Evolutionary conservation across 2,329 filamentous ascomycete genomes (phyloP).

Genomic region (Cordyceps tenuipes): DNA sequence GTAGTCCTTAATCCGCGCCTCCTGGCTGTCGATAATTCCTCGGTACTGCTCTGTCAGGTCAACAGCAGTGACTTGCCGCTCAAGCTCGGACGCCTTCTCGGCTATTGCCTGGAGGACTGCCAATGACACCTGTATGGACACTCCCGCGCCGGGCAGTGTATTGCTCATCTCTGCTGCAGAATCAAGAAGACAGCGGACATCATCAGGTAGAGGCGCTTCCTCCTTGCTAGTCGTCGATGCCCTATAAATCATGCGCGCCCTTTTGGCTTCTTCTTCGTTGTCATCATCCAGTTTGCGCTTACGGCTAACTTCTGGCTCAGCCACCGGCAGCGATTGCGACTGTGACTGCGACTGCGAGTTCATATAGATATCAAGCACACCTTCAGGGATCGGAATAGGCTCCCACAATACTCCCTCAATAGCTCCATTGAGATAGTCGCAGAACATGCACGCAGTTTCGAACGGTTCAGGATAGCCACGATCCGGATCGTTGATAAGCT

Average conservation of each 20-base stretch:
- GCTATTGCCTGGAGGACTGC: conserved; percentile 30
- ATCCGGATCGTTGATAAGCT: conserved; percentile 34
- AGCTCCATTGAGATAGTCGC: conserved; percentile 33
- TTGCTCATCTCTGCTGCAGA: conserved; percentile 14
- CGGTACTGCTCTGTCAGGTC: conserved; percentile 30
- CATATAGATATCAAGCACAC: conserved; percentile 40
- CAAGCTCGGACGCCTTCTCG: conserved; percentile 25
- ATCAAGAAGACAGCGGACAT: conserved; percentile 23
- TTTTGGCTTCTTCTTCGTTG: conserved; percentile 24
- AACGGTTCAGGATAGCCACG: conserved; percentile 33
- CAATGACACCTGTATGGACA: conserved; percentile 23
- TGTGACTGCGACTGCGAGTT: conserved; percentile 30
- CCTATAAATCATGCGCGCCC: conserved; percentile 20
- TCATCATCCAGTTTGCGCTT: conserved; percentile 40
- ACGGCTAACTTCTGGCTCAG: conserved; percentile 23
- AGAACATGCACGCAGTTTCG: conserved; percentile 39
- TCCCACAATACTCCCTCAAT: conserved; percentile 36
- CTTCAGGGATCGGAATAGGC: conserved; percentile 37
- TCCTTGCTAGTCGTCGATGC: conserved; percentile 17
- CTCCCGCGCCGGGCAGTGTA: conserved; percentile 14
- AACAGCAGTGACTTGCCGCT: conserved; percentile 20
- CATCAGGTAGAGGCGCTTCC: conserved; percentile 25
- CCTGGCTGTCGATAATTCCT: conserved; percentile 34
- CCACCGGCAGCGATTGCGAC: conserved; percentile 22
- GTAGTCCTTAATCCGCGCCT: conserved; percentile 38